These are phyloP conservation scores for Ophiostoma perfectum DNA, from an alignment of 2,329 filamentous ascomycete genomes.

Conservation along the genomic window DNA sequence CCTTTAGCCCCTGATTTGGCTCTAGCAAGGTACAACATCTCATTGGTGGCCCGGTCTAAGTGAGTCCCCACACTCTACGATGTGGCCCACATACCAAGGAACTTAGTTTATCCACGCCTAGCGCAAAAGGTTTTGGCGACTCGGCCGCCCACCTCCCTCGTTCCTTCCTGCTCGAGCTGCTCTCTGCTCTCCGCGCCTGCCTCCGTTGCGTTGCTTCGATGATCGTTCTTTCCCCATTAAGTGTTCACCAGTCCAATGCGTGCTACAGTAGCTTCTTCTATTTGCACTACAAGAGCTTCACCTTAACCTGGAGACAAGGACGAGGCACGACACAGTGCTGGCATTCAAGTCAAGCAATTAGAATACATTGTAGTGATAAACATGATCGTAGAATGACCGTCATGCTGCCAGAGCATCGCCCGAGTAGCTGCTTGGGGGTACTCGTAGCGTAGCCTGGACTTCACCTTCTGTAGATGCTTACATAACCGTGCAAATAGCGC, in stretches of 20 bases:
- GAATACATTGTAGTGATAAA: neutral
- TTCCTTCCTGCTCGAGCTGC: slow-evolving; percentile 26
- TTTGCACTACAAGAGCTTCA: neutral
- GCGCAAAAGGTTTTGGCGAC: slow-evolving; percentile 36
- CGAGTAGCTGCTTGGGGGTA: too few species aligned
- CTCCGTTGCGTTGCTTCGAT: neutral
- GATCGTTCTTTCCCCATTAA: neutral
- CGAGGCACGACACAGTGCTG: neutral
- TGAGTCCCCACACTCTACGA: neutral
- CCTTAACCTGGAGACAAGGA: neutral
- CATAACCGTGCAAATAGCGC: slow-evolving; percentile 1
- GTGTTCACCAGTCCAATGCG: neutral
- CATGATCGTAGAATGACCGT: neutral
- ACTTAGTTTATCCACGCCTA: slow-evolving; percentile 30
- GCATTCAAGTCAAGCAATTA: neutral
- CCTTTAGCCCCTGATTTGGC: neutral
- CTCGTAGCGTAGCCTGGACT: too few species aligned
- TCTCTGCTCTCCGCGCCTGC: slow-evolving; percentile 23
- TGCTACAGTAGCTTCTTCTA: neutral
- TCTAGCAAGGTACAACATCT: slow-evolving; percentile 12
- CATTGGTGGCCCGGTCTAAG: slow-evolving; percentile 4
- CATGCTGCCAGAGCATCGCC: too few species aligned
- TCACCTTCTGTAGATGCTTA: too few species aligned
- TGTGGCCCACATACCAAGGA: slow-evolving; percentile 23
- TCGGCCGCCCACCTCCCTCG: slow-evolving; percentile 32